A percentile compares a stretch with the other conserved stretches of the same genome.
Conservation (phyloP, 148 eudicot genomes). For the Vaccinium corymbosum region DNA sequence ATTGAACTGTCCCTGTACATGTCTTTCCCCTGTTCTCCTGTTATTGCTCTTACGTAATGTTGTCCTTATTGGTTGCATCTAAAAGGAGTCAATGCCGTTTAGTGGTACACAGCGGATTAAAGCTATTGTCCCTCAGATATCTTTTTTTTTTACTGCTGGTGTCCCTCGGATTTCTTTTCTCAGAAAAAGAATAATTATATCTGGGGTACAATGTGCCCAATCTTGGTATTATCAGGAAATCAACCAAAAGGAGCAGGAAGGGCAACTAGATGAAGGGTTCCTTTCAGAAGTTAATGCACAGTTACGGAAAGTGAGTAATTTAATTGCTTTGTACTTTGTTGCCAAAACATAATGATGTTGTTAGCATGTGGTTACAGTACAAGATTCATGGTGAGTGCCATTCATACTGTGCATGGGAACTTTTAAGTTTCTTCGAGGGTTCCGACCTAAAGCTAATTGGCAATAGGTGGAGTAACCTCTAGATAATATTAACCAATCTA, state of each 20-base stretch:
- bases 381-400: background rate
- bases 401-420: background rate
- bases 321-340: constrained; percentile 3
- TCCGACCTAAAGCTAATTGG: no score
- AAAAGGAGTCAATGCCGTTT: background rate
- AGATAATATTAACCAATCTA: no score
- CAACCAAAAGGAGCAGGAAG: constrained; percentile 85
- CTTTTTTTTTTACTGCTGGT: background rate
- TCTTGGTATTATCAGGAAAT: constrained; percentile 53
- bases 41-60: background rate
- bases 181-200: background rate
- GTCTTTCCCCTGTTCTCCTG: background rate
- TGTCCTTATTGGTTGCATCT: background rate
- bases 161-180: background rate
- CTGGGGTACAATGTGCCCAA: background rate
- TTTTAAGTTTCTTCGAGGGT: no score
- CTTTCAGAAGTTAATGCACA: constrained; percentile 96
- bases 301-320: constrained; percentile 71
- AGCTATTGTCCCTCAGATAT: background rate
- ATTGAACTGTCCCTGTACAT: background rate
- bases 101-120: background rate
- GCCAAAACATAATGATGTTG: background rate
- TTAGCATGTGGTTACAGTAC: background rate
- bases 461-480: no score
- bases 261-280: constrained; percentile 89